Evolutionary conservation across 805 yeast genomes (phyloP).

Genomic region (Suhomyces tanzawaensis): DNA sequence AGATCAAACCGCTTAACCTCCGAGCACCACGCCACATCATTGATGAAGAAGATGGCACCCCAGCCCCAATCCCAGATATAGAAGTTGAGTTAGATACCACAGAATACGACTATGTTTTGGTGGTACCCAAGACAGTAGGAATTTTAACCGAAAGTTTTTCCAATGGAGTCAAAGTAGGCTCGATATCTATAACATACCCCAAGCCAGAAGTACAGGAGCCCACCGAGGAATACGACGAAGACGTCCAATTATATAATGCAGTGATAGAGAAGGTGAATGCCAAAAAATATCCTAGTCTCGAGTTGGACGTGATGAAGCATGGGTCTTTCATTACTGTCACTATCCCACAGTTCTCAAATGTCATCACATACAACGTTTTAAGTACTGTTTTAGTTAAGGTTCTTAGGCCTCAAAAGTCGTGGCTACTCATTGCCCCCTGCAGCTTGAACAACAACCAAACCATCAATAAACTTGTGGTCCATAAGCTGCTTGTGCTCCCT

Average conservation of each 20-base stretch:
- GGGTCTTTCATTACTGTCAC: constrained; percentile 12
- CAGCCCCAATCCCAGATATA: constrained; percentile 11
- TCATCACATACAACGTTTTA: constrained; percentile 30
- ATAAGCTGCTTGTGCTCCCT: constrained; percentile 5
- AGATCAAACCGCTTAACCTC: constrained; percentile 50
- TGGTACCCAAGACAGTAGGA: constrained; percentile 18
- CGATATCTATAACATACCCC: constrained; percentile 13
- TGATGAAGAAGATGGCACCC: constrained; percentile 33
- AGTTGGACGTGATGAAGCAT: constrained; percentile 22
- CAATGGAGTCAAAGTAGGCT: constrained; percentile 15
- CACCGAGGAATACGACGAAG: constrained; percentile 43
- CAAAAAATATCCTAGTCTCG: constrained; percentile 20
- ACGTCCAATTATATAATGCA: constrained; percentile 48
- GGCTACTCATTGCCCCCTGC: constrained; percentile 40
- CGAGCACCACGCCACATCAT: constrained; percentile 52
- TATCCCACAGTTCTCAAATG: constrained; percentile 38
- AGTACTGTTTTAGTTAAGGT: constrained; percentile 20
- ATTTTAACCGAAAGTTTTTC: constrained; percentile 14
- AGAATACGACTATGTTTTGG: constrained; percentile 10
- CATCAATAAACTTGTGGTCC: constrained; percentile 21
- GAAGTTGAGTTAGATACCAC: constrained; percentile 2
- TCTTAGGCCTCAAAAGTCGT: constrained; percentile 11
- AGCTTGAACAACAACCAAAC: constrained; percentile 29
- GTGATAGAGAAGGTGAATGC: constrained; percentile 19
- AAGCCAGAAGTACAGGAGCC: constrained; percentile 19